Base-by-base conservation (phyloP, 768 basidiomycete genomes). In the Mycena filopes region DNA sequence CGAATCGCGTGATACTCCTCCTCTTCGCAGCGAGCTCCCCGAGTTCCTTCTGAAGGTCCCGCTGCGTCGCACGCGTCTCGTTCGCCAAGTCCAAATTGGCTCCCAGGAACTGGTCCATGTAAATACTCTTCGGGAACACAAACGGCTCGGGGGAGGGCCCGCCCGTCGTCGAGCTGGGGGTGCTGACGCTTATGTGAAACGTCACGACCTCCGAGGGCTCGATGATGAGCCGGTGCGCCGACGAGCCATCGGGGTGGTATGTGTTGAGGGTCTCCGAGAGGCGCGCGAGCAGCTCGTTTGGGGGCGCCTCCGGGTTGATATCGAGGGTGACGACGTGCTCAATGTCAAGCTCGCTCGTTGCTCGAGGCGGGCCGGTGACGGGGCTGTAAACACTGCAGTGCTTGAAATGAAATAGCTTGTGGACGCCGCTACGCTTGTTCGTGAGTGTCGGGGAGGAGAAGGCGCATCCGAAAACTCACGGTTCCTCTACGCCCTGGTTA, bases 81-180 rank as follows among this genome's bases (percentile, higher is more conserved):
- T 81, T 78, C 3, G 79, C 77, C 20, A 83, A 29, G n/a, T 81
- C 81, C 5, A 85, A 68, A 43, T 91, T 92, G 53, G 83, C 81
- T 51, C 80, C 80, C 66, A 94, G 68, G 69, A 93, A 95, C 54
- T 88, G 86, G 72, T 95, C 93, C 48, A 94, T 79, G 73, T 87
- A 93, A 49, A 95, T 79, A 21, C 80, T 79, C 68, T 84, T 86
- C 2, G 93, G 92, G 68, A 84, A 95, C 16, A 73, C 75, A 67
- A 94, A 89, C 2, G 79, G 77, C 41, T 83, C 81, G 1, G 75
- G 67, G 2, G 76, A 69, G 2, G 38, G 29, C 33, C 60, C 31
- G 28, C 48, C 57, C 15, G 49, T 42, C 20, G 55, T 20, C 12
- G 42, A 18, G 41, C 29, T 50, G 31, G 21, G 36, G 9, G 36